Base-by-base conservation (phyloP, 176 grass and related monocot species). In the Cenchrus americanus region DNA sequence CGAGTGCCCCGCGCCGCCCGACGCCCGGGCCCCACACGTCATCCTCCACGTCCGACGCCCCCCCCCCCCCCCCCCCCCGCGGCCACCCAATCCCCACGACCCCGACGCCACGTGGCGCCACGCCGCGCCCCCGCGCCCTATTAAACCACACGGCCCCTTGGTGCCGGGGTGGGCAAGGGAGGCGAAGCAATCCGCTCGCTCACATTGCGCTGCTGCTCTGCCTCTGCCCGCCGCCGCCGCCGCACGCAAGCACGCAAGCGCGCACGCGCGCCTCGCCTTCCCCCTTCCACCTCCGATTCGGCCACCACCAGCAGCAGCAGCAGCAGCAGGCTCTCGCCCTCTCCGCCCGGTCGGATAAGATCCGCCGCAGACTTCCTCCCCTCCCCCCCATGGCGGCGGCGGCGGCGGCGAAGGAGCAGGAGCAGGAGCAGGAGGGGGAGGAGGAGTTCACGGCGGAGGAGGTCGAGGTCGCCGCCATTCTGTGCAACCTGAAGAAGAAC, bases 381-480 rank as follows among this genome's bases (percentile, higher is more conserved):
- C n/a, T n/a, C n/a, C 27, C 30, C 74, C 60, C 60, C 60, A 79
- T 79, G 58, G 76, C 76, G 76, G 4, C 40, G 5, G 72, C 0
- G 17, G n/a, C n/a, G n/a, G n/a, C n/a, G n/a, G n/a, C n/a, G n/a
- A n/a, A n/a, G n/a, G n/a, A n/a, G n/a, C n/a, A n/a, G n/a, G n/a
- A n/a, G n/a, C n/a, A n/a, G n/a, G n/a, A n/a, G n/a, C n/a, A n/a
- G n/a, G 9, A 1, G 47, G 12, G 17, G 43, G 21, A 40, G 47
- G 13, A 13, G 61, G 62, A 14, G 75, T 60, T 60, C 62, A 17
- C 21, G 10, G 83, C 17, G 21, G 41, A 2, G 10, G 88, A 83
- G 80, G 12, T 54, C 1, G 62, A 83, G 75, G 75, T 80, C 44
- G 88, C 80, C n/a, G 62, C 61, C 80, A 83, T 90, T 79, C 88